A percentile compares a stretch with the other conserved stretches of the same genome.
Conservation (phyloP, 495 filamentous ascomycete species). For the Neurospora sublineolata region DNA sequence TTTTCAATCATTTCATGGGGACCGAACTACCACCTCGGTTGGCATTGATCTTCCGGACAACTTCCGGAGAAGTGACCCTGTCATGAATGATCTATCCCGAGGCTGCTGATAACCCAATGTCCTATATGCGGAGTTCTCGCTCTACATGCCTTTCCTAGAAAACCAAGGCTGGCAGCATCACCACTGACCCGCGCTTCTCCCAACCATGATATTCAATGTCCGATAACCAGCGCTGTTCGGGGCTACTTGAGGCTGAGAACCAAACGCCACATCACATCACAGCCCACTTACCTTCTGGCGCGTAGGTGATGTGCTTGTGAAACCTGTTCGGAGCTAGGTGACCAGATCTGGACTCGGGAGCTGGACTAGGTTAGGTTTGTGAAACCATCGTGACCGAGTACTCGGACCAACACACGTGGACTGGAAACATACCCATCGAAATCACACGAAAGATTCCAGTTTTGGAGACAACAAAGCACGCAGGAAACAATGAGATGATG, state of each 20-base stretch:
- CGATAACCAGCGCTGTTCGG: neutral
- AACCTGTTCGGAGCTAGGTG: neutral
- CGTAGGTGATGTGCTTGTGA: neutral
- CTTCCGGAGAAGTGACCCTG: no score
- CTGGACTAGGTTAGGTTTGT: neutral
- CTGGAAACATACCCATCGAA: no score
- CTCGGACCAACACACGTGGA: neutral
- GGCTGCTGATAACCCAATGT: no score
- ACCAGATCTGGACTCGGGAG: neutral
- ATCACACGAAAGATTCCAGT: no score
- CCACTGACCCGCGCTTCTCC: neutral
- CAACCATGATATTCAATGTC: neutral
- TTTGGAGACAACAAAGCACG: no score
- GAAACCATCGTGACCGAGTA: neutral
- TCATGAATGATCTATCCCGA: no score
- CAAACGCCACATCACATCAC: neutral
- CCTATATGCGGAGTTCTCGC: neutral
- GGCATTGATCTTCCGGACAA: no score
- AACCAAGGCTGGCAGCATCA: neutral
- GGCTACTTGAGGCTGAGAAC: neutral
- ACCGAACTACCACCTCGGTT: no score
- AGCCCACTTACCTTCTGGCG: neutral
- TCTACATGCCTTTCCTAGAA: neutral
- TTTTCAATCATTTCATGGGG: no score
- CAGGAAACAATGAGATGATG: no score